Base-by-base conservation (phyloP, 2,329 filamentous ascomycete species). In the Rhynchosporium graminicola region DNA sequence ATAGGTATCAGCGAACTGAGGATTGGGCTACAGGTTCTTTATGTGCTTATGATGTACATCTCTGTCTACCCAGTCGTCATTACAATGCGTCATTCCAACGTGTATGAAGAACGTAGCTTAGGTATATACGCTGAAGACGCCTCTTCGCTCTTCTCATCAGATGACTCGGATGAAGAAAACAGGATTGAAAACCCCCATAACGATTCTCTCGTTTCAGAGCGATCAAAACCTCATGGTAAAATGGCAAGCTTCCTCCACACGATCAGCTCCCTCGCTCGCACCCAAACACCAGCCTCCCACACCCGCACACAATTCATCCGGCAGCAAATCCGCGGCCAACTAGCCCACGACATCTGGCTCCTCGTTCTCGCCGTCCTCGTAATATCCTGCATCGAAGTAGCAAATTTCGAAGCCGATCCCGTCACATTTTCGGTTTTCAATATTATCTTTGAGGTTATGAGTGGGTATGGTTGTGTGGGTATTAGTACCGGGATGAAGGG, bases 21-120 rank as follows among this genome's bases (percentile, higher is more conserved):
- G 45, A 83, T 86, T 5, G 84, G 83, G 1, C 76, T 87, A 2
- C 82, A 87, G 63, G 79, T 88, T 0, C 74, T 85, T 1, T 87
- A 86, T 68, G 77, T 87, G 12, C 79, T 87, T 60, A 86, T 87
- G 78, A 88, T 88, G 83, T 88, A 88, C 72, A 83, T 88, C 47
- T 84, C 84, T 0, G 83, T 81, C 2, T 87, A 86, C 63, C 86
- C 86, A 0, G 80, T 87, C 28, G 81, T 83, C 31, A 84, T 88
- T 63, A 85, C 83, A 0, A 83, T 88, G 75, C 82, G 87, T 33
- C 85, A 87, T 71, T 88, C 87, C 45, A 90, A 90, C 70, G 84
- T 89, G 36, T 91, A 91, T 70, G 87, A 90, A 71, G 87, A 91
- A 69, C 80, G 85, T 6, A 87, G 84, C 0, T 77, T 90, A 1